Evolutionary conservation across 306 rosid species (phyloP).

Genomic region (Cicer bijugum): DNA sequence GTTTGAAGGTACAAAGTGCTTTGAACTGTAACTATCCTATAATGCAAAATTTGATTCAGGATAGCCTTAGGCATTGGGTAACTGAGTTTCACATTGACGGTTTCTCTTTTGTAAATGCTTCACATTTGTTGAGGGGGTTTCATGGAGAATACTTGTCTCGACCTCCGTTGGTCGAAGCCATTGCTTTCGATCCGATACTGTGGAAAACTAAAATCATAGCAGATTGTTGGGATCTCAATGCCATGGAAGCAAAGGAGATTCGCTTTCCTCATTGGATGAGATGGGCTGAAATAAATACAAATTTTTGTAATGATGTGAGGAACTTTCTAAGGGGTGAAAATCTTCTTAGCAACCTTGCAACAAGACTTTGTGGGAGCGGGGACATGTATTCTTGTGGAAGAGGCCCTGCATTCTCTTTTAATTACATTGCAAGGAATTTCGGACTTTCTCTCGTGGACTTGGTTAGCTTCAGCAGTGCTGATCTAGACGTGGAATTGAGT

Average conservation of each 20-base stretch:
- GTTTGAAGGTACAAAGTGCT: constrained; percentile 49
- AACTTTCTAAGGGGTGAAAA: constrained; percentile 75
- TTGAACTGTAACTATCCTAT: constrained; percentile 84
- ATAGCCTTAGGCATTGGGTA: constrained; percentile 84
- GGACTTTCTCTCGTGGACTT: constrained; percentile 86
- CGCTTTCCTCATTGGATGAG: constrained; percentile 95
- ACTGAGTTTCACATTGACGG: constrained; percentile 92
- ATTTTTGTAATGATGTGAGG: constrained; percentile 65
- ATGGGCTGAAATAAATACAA: constrained; percentile 90
- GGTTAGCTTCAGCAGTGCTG: constrained; percentile 73
- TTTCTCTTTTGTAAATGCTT: constrained; percentile 85
- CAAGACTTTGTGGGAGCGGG: constrained; percentile 93
- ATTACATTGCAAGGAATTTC: constrained; percentile 61
- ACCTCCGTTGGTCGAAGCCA: constrained; percentile 89
- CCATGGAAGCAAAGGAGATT: constrained; percentile 49
- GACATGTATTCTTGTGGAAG: constrained; percentile 74
- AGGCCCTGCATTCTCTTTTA: constrained; percentile 88
- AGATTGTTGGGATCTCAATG: constrained; percentile 76
- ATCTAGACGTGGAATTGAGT: constrained; percentile 64
- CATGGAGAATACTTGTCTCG: constrained; percentile 72
- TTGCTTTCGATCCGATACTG: constrained; percentile 82
- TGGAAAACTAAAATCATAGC: constrained; percentile 81
- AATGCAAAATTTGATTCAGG: constrained; percentile 76
- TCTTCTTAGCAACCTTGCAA: constrained; percentile 78
- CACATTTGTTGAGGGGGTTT: constrained; percentile 64